Conservation (phyloP, 2,329 filamentous ascomycete species). For the Periconia digitata region DNA sequence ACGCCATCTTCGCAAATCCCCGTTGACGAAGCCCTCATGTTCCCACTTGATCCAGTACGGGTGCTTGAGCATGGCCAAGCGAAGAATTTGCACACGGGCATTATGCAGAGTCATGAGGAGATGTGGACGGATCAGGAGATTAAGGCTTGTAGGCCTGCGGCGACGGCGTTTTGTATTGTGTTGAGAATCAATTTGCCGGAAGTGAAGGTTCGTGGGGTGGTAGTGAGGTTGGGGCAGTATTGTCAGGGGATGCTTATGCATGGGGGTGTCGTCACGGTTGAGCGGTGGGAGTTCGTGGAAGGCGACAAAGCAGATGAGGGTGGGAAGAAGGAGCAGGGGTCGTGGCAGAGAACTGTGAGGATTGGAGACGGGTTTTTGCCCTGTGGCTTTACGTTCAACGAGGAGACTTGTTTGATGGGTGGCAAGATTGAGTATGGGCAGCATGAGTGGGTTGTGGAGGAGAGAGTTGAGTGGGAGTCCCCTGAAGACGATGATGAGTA, state of each 20-base stretch:
- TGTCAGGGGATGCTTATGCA: slow-evolving; percentile 59
- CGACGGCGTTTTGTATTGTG: slow-evolving; percentile 40
- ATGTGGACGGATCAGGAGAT: slow-evolving; percentile 59
- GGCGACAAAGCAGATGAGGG: slow-evolving; percentile 1
- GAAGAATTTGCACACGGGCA: slow-evolving; percentile 59
- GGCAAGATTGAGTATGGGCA: slow-evolving; percentile 37
- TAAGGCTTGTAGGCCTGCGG: slow-evolving; percentile 12
- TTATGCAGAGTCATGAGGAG: slow-evolving; percentile 63
- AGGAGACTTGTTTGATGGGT: slow-evolving; percentile 23
- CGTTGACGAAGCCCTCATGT: slow-evolving; percentile 61
- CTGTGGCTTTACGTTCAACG: slow-evolving; percentile 40
- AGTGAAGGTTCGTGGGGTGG: slow-evolving; percentile 49
- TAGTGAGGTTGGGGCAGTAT: slow-evolving; percentile 57
- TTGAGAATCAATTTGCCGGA: slow-evolving; percentile 39
- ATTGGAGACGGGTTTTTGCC: slow-evolving; percentile 46
- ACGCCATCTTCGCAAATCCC: slow-evolving; percentile 26
- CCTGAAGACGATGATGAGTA: too few relatives aligned
- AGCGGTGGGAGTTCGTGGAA: slow-evolving; percentile 56
- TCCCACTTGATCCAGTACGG: slow-evolving; percentile 31
- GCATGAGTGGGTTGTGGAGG: slow-evolving; percentile 44
- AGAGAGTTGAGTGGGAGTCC: slow-evolving; percentile 34
- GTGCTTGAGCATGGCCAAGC: slow-evolving; percentile 60
- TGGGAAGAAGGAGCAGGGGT: slow-evolving; percentile 9
- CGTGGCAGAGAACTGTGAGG: slow-evolving; percentile 43
- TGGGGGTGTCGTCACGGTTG: slow-evolving; percentile 49